Conservation (phyloP, 495 filamentous ascomycete genomes). For the Daldinia loculata region DNA sequence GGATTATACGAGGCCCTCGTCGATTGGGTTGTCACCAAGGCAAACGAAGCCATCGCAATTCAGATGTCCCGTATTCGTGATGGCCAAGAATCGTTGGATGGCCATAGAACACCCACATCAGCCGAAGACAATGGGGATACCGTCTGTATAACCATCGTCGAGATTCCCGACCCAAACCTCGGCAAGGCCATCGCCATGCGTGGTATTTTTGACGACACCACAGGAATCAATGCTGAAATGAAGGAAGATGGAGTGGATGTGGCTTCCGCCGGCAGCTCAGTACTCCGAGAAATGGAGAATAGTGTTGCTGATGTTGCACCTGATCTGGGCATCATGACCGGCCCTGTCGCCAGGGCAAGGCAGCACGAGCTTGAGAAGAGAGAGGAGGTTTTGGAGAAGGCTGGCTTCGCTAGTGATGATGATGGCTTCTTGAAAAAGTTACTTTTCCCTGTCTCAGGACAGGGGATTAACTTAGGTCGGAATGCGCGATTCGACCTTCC, state of each 20-base stretch:
- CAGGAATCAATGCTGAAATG: slow-evolving; percentile 98
- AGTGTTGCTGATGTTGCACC: slow-evolving; percentile 80
- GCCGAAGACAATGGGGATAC: slow-evolving; percentile 79
- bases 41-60: slow-evolving; percentile 84
- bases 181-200: slow-evolving; percentile 87
- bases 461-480: slow-evolving; percentile 77
- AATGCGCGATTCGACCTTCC: slow-evolving; percentile 79
- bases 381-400: slow-evolving; percentile 85
- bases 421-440: slow-evolving; percentile 84
- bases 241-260: slow-evolving; percentile 88
- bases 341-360: slow-evolving; percentile 70
- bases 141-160: slow-evolving; percentile 86
- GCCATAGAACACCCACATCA: slow-evolving; percentile 65
- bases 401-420: slow-evolving; percentile 78
- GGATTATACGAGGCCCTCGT: slow-evolving; percentile 94
- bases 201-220: slow-evolving; percentile 86
- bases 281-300: slow-evolving; percentile 83
- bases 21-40: slow-evolving; percentile 89
- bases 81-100: slow-evolving; percentile 70
- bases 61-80: slow-evolving; percentile 72
- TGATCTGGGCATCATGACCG: slow-evolving; percentile 79
- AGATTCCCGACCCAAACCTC: slow-evolving; percentile 80
- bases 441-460: slow-evolving; percentile 79
- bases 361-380: slow-evolving; percentile 82
- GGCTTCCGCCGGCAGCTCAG: slow-evolving; percentile 72